Evolutionary conservation across 225 moss, liverwort and hornwort genomes (phyloP), one percentile per base, ranked within the genome.

Genomic region (Marchantia polymorpha): DNA sequence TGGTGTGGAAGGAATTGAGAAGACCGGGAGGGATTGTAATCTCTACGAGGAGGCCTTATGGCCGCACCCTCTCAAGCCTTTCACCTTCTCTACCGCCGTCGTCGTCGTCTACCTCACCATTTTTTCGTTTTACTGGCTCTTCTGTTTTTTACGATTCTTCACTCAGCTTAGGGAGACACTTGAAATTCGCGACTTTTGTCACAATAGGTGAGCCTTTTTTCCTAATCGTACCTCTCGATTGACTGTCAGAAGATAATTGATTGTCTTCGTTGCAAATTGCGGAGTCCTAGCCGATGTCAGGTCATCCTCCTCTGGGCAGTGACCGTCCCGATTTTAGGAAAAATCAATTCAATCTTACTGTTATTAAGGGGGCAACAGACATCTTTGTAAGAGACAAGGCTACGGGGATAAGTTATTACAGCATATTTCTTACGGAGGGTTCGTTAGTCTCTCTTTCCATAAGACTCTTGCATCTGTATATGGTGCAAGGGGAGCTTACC

Each of bases 121-220:
- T 59, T 91, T 99, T 82, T 91, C 93, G 25, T 72, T 85, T 15
- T 99, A 99, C 71, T 99, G 99, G 99, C 80, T 99, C 59, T 99
- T 93, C 85, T 95, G 92, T 83, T 99, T 99, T 79, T 73, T 99
- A 85, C 86, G 95, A 59, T 99, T 99, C 86, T 99, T 99, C 88
- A 91, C 91, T 69, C 93, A 95, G 80, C 93, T 99, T 53, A 90
- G 93, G 73, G 93, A 99, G 79, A 99, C 93, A 69, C 92, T 99
- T 67, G 95, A 99, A 86, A 93, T 99, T 66, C 99, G 92, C 30
- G 89, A 94, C 83, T 99, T 95, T 56, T 93, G 93, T 80, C 91
- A 95, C 66, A 92, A 87, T 84, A 99, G 99, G 99, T 99, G 66
- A 79, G 53, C 67, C 20, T 47, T 65, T 5, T 5, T 1, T 12